phyloP scores from a whole-genome alignment of 352 stramenopile species.

The Pythium grandisporangium region DNA sequence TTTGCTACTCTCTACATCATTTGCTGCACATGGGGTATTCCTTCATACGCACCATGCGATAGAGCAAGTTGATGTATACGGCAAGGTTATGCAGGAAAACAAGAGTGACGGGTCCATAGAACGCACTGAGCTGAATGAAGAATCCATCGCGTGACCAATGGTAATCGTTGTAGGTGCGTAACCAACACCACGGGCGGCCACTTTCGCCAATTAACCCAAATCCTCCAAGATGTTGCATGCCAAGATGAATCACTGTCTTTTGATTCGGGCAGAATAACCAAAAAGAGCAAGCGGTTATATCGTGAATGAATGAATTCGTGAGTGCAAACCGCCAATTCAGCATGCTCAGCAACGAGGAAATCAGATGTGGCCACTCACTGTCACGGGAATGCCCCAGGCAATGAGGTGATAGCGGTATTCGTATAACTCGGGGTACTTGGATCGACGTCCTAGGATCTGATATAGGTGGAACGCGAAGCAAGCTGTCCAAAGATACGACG shows the following conservation, averaged over 20 bases:
- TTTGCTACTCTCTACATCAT: neutral
- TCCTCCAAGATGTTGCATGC: slow-evolving; percentile 27
- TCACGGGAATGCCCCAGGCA: slow-evolving; percentile 44
- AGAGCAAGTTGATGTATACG: slow-evolving; percentile 50
- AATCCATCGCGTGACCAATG: slow-evolving; percentile 39
- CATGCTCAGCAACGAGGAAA: neutral
- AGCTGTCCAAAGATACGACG: slow-evolving; percentile 64
- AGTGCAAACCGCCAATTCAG: neutral
- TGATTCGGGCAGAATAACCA: neutral
- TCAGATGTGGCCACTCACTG: too few species aligned
- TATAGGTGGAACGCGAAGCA: slow-evolving; percentile 75
- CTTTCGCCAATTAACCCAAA: slow-evolving; percentile 48
- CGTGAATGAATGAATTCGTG: too few species aligned
- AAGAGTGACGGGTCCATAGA: slow-evolving; percentile 44
- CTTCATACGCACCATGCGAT: slow-evolving; percentile 31
- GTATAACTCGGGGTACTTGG: slow-evolving; percentile 54
- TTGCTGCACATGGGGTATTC: too few species aligned
- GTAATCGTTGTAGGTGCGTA: slow-evolving; percentile 56
- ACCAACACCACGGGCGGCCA: slow-evolving; percentile 66
- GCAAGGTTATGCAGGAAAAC: slow-evolving; percentile 47
- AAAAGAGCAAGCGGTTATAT: too few species aligned
- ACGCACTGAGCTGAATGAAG: slow-evolving; percentile 48
- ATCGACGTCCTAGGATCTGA: slow-evolving; percentile 37
- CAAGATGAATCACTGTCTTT: slow-evolving; percentile 41
- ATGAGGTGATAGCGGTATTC: slow-evolving; percentile 61